Evolutionary conservation across 73 alveolate species (phyloP).

Genomic region (Symbiodinium natans): DNA sequence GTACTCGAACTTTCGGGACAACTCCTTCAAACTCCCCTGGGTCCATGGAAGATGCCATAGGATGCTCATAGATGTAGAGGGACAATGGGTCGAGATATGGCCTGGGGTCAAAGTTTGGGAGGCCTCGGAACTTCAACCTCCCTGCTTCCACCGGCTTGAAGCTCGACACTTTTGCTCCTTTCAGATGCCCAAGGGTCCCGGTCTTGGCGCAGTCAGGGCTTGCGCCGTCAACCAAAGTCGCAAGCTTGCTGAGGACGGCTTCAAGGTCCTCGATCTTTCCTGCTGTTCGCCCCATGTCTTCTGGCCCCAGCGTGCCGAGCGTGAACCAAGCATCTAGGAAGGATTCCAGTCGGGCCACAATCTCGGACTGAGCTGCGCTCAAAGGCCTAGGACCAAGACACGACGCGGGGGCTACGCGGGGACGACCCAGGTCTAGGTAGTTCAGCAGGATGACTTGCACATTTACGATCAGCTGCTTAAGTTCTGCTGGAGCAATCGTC

Average conservation of each 20-base stretch:
- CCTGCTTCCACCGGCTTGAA: neutral
- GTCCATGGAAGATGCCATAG: neutral
- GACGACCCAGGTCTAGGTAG: neutral
- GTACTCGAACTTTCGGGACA: neutral
- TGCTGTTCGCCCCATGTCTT: constrained; percentile 60
- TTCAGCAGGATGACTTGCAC: neutral
- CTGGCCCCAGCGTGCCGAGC: neutral
- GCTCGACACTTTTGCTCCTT: neutral
- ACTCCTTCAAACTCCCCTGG: neutral
- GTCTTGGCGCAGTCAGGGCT: neutral
- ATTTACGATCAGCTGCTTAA: neutral
- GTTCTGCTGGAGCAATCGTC: neutral
- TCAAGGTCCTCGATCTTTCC: constrained; percentile 11
- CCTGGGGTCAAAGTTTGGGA: neutral
- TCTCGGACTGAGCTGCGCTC: neutral
- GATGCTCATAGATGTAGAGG: neutral
- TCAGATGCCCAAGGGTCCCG: neutral
- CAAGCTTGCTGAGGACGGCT: neutral
- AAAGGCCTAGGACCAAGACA: neutral
- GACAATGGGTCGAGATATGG: neutral
- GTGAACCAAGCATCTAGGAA: neutral
- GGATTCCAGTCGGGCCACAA: neutral
- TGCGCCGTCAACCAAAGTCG: too few relatives aligned
- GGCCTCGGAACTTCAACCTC: neutral
- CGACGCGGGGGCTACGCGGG: neutral